These are phyloP conservation scores for Boechera retrofracta DNA, from an alignment of 345 rosid genomes.

Conservation along the genomic window DNA sequence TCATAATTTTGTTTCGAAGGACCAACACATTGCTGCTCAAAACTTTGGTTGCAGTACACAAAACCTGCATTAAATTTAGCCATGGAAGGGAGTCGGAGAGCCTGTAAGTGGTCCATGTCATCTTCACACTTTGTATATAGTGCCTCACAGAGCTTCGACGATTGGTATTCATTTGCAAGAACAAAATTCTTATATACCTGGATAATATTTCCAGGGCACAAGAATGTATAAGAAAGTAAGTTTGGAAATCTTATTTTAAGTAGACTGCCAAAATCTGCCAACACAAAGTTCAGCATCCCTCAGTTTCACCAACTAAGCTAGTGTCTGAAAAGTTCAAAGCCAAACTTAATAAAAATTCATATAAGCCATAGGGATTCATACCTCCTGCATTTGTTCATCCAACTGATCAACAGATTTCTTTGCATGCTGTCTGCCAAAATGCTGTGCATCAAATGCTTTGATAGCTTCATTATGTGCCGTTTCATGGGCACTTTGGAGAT, in stretches of 20 bases:
- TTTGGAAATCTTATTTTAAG: not conserved
- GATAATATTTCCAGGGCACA: conserved; percentile 40
- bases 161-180: conserved; percentile 77
- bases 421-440: conserved; percentile 96
- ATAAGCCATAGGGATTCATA: conserved; percentile 38
- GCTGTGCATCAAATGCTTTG: conserved; percentile 82
- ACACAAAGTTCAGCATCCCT: not conserved
- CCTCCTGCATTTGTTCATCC: conserved; percentile 86
- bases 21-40: conserved; percentile 83
- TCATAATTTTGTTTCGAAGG: conserved; percentile 86
- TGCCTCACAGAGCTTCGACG: conserved; percentile 88
- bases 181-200: conserved; percentile 73
- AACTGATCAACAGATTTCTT: conserved; percentile 79
- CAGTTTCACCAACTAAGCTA: conserved; percentile 13
- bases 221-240: conserved; percentile 19
- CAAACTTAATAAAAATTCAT: not conserved
- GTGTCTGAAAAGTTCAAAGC: conserved; percentile 8
- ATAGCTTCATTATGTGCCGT: conserved; percentile 60
- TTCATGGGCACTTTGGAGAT: conserved; percentile 72
- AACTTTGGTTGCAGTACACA: conserved; percentile 87
- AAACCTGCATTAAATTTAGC: conserved; percentile 98
- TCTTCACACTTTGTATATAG: conserved; percentile 87
- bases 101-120: conserved; percentile 97
- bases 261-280: conserved; percentile 2
- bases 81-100: conserved; percentile 98